These are phyloP conservation scores for Physaria fendleri DNA, from an alignment of 345 rosid species.

Conservation along the genomic window DNA sequence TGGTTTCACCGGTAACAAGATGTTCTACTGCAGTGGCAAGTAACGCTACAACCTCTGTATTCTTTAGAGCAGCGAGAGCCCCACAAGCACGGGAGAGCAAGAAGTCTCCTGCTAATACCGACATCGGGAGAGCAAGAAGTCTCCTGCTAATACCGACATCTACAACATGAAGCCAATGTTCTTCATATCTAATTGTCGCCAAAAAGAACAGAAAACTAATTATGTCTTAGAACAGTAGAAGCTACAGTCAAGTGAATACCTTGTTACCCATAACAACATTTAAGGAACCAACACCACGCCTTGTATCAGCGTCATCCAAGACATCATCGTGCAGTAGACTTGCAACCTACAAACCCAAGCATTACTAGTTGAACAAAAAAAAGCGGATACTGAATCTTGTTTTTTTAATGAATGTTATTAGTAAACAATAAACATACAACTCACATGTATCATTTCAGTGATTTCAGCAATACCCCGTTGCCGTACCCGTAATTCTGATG, in stretches of 20 bases:
- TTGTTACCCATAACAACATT: slow-evolving; percentile 87
- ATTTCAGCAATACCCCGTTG: slow-evolving; percentile 81
- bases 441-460: slow-evolving; percentile 95
- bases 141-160: no score
- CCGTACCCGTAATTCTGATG: slow-evolving; percentile 60
- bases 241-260: slow-evolving; percentile 36
- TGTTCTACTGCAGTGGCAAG: slow-evolving; percentile 83
- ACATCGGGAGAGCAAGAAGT: no score
- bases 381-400: background rate
- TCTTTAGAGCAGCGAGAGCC: slow-evolving; percentile 73
- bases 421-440: slow-evolving; percentile 28
- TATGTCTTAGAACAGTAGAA: background rate
- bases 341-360: slow-evolving; percentile 51
- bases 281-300: slow-evolving; percentile 86
- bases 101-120: slow-evolving; percentile 91
- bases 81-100: slow-evolving; percentile 89
- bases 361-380: background rate
- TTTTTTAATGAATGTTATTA: background rate
- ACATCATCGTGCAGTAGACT: slow-evolving; percentile 95
- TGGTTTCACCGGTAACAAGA: slow-evolving; percentile 94
- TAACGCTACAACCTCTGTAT: slow-evolving; percentile 85
- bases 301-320: slow-evolving; percentile 87
- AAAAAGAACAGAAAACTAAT: background rate
- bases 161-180: slow-evolving; percentile 29
- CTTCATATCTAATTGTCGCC: background rate